Evolutionary conservation across 108 stramenopile species (phyloP).

Genomic region (Schizochytrium sp.): DNA sequence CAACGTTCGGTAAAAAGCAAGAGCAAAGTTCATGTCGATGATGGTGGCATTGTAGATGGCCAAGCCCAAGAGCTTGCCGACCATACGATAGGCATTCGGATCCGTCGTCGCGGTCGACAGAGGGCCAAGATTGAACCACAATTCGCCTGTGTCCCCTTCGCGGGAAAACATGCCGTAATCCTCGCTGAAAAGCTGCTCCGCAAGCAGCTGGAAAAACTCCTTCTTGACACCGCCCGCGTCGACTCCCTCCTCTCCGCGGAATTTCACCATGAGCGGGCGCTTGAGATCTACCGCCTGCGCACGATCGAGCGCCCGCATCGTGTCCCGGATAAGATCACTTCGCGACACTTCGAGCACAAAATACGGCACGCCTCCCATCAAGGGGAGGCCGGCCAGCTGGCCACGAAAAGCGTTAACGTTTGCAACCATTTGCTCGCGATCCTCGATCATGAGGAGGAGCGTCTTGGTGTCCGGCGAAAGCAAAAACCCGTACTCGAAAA

Average conservation of each 20-base stretch:
- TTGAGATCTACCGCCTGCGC: slow-evolving; percentile 31
- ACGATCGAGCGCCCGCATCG: slow-evolving; percentile 23
- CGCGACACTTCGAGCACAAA: slow-evolving; percentile 36
- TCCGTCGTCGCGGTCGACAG: not conserved
- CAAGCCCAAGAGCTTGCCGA: slow-evolving; percentile 39
- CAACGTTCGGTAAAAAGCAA: slow-evolving; percentile 35
- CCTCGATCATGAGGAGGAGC: not conserved
- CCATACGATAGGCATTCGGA: slow-evolving; percentile 27
- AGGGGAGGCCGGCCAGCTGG: not conserved
- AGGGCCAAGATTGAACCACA: slow-evolving; percentile 41
- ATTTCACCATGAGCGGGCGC: slow-evolving; percentile 62
- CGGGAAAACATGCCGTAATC: slow-evolving; percentile 35
- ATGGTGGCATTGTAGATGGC: slow-evolving; percentile 47
- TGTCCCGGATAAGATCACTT: slow-evolving; percentile 23
- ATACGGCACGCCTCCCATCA: slow-evolving; percentile 9
- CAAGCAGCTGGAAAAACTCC: slow-evolving; percentile 58
- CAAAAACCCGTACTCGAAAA: slow-evolving; percentile 19
- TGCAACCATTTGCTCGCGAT: not conserved
- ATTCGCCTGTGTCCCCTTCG: slow-evolving; percentile 21
- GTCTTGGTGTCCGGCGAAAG: not conserved
- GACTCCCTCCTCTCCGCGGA: slow-evolving; percentile 81
- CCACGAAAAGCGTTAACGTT: not conserved
- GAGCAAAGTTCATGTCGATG: slow-evolving; percentile 34
- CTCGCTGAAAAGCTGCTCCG: slow-evolving; percentile 13
- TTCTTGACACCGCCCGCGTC: slow-evolving; percentile 86